Evolutionary conservation across 192 early-diverging fungal species (phyloP).

Genomic region (Coemansia biformis): DNA sequence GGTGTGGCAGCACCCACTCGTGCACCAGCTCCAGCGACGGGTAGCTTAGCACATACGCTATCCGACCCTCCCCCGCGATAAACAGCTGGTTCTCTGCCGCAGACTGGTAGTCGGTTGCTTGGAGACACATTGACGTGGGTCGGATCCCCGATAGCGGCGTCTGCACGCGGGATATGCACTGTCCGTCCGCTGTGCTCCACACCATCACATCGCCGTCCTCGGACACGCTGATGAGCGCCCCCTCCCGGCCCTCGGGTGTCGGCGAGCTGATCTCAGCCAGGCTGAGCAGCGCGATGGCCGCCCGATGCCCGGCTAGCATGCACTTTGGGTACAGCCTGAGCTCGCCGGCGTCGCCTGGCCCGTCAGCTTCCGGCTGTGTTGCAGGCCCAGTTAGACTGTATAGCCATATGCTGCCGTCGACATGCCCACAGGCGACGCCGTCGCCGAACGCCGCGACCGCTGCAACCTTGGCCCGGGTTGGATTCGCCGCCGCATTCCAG

Average conservation of each 20-base stretch:
- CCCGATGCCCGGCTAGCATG: slow-evolving; percentile 28
- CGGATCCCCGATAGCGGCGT: slow-evolving; percentile 22
- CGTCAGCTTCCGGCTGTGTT: too few species aligned
- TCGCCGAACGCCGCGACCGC: slow-evolving; percentile 18
- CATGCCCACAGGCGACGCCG: slow-evolving; percentile 39
- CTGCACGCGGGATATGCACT: slow-evolving; percentile 39
- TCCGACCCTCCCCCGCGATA: slow-evolving; percentile 27
- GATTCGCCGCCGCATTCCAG: slow-evolving; percentile 43
- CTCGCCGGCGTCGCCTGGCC: too few species aligned
- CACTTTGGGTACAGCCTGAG: slow-evolving; percentile 28
- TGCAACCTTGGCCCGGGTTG: slow-evolving; percentile 27
- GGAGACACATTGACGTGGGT: slow-evolving; percentile 23
- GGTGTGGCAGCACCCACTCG: slow-evolving; percentile 38
- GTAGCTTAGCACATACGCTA: slow-evolving; percentile 29
- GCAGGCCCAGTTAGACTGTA: slow-evolving; percentile 15
- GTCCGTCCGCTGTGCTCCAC: slow-evolving; percentile 39
- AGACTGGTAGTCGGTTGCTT: slow-evolving; percentile 37
- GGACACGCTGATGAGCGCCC: slow-evolving; percentile 33
- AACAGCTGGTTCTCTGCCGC: slow-evolving; percentile 42
- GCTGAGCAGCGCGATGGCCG: slow-evolving; percentile 20
- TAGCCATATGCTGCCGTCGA: slow-evolving; percentile 45
- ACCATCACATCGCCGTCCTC: slow-evolving; percentile 36
- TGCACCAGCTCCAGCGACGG: slow-evolving; percentile 44
- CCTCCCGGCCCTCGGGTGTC: slow-evolving; percentile 25
- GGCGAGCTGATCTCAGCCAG: slow-evolving; percentile 30